These are phyloP conservation scores for Akanthomyces uredinophilus DNA, from an alignment of 2,329 filamentous ascomycete genomes.

Conservation along the genomic window DNA sequence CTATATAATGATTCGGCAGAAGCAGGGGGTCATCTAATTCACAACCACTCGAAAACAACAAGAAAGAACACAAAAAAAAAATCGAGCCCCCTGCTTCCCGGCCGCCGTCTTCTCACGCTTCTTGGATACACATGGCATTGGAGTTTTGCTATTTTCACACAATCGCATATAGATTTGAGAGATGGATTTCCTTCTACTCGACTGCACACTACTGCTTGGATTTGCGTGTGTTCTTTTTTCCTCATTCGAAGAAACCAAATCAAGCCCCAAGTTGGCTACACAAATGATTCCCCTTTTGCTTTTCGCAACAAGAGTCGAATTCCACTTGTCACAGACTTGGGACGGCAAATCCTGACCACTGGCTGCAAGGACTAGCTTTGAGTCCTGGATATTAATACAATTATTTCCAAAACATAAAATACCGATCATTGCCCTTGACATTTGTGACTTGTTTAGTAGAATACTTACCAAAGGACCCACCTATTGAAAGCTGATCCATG, in stretches of 20 bases:
- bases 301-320: not conserved
- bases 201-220: not conserved
- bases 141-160: not conserved
- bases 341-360: not conserved
- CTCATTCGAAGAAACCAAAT: not conserved
- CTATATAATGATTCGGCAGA: constrained; percentile 9
- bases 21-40: not conserved
- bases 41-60: not conserved
- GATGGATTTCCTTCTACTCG: not conserved
- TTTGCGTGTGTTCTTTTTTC: not conserved
- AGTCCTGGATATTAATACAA: not conserved
- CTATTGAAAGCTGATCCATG: not conserved
- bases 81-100: not conserved
- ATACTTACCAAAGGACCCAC: too few relatives aligned
- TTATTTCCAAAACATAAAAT: not conserved
- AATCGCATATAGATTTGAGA: not conserved
- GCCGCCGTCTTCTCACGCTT: constrained; percentile 1
- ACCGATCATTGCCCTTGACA: not conserved
- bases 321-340: constrained; percentile 2
- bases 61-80: not conserved
- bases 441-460: not conserved
- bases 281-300: constrained; percentile 8
- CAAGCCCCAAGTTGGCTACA: constrained; percentile 3
- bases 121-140: constrained; percentile 6
- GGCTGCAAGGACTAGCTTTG: constrained; percentile 3